These are phyloP conservation scores for Gossypium lobatum DNA, from an alignment of 441 rosid genomes.

Conservation along the genomic window DNA sequence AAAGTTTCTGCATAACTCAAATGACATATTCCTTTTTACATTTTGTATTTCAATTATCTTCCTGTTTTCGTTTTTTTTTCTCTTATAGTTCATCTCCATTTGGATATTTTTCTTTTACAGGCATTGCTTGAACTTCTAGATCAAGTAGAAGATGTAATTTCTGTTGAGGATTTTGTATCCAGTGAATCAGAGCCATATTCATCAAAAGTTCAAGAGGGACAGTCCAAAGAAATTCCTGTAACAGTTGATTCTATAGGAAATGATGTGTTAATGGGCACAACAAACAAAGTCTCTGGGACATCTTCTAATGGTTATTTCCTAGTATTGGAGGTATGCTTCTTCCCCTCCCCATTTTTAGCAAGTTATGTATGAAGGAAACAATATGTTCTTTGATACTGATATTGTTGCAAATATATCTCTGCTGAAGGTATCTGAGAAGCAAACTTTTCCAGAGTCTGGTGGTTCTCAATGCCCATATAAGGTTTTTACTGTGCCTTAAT, in stretches of 20 bases:
- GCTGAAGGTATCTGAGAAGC: constrained; percentile 73
- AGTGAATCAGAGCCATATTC: constrained; percentile 29
- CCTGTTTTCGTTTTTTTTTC: not conserved
- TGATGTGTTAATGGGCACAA: constrained; percentile 24
- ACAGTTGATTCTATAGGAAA: constrained; percentile 20
- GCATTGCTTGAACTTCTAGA: constrained; percentile 88
- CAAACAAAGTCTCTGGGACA: constrained; percentile 23
- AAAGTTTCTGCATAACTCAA: not conserved
- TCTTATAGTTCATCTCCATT: not conserved
- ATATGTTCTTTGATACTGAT: constrained; percentile 11
- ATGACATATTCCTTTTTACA: constrained; percentile 5
- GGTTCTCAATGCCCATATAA: constrained; percentile 46
- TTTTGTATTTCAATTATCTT: not conserved
- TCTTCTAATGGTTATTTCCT: constrained; percentile 49
- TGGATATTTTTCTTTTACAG: constrained; percentile 32
- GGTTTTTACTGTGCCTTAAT: constrained; percentile 38
- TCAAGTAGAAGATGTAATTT: constrained; percentile 93
- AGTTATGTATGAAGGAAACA: constrained; percentile 2
- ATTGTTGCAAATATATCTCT: constrained; percentile 9
- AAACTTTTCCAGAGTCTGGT: constrained; percentile 30
- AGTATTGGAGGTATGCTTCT: constrained; percentile 70
- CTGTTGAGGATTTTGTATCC: constrained; percentile 53
- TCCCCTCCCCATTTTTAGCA: not conserved
- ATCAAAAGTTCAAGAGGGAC: constrained; percentile 32
- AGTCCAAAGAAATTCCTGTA: constrained; percentile 24